phyloP scores from a whole-genome alignment of 23 red algal genomes.

The Gracilariopsis chorda region DNA sequence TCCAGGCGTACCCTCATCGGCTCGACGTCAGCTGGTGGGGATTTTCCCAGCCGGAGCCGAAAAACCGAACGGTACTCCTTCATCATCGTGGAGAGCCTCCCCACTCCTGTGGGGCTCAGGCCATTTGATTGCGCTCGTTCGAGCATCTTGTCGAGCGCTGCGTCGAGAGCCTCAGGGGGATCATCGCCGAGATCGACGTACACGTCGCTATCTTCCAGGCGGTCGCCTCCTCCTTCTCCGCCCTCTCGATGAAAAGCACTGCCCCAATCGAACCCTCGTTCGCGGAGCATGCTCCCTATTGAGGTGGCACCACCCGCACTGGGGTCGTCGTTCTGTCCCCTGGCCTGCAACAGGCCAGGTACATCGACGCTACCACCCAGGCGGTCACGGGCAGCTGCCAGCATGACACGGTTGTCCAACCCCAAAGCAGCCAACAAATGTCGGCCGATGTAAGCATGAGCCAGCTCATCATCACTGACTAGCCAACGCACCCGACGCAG shows the following conservation, averaged over 20 bases:
- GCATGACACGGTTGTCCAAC: neutral
- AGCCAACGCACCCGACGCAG: slow-evolving; percentile 19
- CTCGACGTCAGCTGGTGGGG: neutral
- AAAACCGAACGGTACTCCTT: neutral
- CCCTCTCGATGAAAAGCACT: neutral
- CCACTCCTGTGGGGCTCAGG: neutral
- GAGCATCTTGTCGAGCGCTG: neutral
- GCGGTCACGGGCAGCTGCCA: neutral
- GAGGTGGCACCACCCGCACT: no score
- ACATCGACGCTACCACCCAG: neutral
- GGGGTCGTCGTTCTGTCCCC: no score
- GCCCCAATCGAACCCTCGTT: no score
- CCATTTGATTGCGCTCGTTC: neutral
- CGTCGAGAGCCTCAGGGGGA: neutral
- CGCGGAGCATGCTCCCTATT: no score
- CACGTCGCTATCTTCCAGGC: neutral
- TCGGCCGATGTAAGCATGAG: neutral
- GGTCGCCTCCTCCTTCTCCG: neutral
- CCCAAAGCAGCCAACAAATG: slow-evolving; percentile 7
- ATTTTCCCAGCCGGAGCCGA: neutral
- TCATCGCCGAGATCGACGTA: slow-evolving; percentile 14
- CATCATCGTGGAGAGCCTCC: neutral
- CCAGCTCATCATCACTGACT: neutral
- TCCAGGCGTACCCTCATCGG: neutral
- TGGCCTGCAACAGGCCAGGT: neutral